A percentile compares a stretch with the other conserved stretches of the same genome.
These are phyloP conservation scores for Rugonectria rugulosa DNA, from an alignment of 2,329 filamentous ascomycete species.

Conservation along the genomic window DNA sequence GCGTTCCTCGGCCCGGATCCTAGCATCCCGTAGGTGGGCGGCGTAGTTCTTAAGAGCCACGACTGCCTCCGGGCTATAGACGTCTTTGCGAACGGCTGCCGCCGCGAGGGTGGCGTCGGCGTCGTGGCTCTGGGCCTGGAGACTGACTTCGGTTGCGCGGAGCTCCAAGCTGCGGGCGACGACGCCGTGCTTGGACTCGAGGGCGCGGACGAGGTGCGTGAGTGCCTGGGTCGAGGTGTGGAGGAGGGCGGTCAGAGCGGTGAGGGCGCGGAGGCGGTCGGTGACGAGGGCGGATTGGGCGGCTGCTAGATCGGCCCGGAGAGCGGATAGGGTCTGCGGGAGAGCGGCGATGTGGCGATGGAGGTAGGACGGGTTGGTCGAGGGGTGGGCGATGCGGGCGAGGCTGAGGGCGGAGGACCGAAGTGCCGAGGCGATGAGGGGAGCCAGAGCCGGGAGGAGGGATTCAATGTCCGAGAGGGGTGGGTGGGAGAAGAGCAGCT, in stretches of 20 bases:
- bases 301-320: constrained; percentile 44
- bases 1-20: constrained; percentile 53
- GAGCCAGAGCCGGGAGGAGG: constrained; percentile 57
- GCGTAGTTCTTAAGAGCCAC: constrained; percentile 56
- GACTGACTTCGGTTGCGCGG: constrained; percentile 53
- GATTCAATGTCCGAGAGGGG: constrained; percentile 57
- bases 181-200: constrained; percentile 64
- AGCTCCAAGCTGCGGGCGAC: constrained; percentile 60
- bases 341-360: constrained; percentile 64
- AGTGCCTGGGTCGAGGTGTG: constrained; percentile 49
- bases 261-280: constrained; percentile 50
- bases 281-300: constrained; percentile 45
- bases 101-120: constrained; percentile 47
- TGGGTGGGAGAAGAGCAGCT: constrained; percentile 57
- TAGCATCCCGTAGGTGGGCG: constrained; percentile 58
- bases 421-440: constrained; percentile 58
- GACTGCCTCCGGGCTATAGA: constrained; percentile 55
- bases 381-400: constrained; percentile 56
- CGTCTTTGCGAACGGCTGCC: constrained; percentile 44
- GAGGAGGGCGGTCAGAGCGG: constrained; percentile 49
- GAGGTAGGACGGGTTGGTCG: constrained; percentile 63
- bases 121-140: constrained; percentile 53
- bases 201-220: constrained; percentile 53
- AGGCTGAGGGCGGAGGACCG: constrained; percentile 57
- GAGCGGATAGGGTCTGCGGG: constrained; percentile 47